These are phyloP conservation scores for Poteriospumella lacustris DNA, from an alignment of 108 stramenopile genomes.

Conservation along the genomic window DNA sequence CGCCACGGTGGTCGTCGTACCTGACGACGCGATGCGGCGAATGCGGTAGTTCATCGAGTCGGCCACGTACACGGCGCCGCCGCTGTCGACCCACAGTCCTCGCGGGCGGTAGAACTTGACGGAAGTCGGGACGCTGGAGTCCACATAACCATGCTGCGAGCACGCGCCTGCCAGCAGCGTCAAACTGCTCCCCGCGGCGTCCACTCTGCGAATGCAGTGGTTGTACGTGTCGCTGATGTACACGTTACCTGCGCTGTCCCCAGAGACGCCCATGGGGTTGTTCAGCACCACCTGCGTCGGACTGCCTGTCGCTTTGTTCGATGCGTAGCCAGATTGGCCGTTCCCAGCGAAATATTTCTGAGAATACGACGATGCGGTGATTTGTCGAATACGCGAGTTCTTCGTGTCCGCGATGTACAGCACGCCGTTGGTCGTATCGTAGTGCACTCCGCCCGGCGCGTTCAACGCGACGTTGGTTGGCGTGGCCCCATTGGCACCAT, in stretches of 20 bases:
- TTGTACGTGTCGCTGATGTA: not conserved
- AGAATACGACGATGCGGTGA: not conserved
- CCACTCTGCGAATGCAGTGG: not conserved
- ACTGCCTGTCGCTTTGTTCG: too few relatives aligned
- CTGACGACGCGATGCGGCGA: not conserved
- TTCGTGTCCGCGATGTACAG: not conserved
- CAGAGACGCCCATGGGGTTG: not conserved
- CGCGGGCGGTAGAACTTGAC: not conserved
- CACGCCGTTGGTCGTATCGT: not conserved
- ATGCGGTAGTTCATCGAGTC: not conserved
- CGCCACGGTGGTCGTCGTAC: not conserved
- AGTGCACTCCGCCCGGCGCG: too few relatives aligned
- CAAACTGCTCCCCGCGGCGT: not conserved
- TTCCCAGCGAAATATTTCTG: too few relatives aligned
- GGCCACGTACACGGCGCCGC: not conserved
- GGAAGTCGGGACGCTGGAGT: not conserved
- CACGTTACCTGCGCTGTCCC: not conserved
- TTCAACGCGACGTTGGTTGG: too few relatives aligned
- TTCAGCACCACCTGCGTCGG: too few relatives aligned
- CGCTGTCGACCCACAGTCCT: not conserved
- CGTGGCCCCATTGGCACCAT: too few relatives aligned
- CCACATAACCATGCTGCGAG: not conserved
- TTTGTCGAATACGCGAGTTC: not conserved
- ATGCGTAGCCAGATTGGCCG: too few relatives aligned
- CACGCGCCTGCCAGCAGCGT: not conserved